A percentile compares a stretch with the other conserved stretches of the same genome.
These are phyloP conservation scores for Xeromyces bisporus DNA, from an alignment of 495 filamentous ascomycete genomes.

Conservation along the genomic window DNA sequence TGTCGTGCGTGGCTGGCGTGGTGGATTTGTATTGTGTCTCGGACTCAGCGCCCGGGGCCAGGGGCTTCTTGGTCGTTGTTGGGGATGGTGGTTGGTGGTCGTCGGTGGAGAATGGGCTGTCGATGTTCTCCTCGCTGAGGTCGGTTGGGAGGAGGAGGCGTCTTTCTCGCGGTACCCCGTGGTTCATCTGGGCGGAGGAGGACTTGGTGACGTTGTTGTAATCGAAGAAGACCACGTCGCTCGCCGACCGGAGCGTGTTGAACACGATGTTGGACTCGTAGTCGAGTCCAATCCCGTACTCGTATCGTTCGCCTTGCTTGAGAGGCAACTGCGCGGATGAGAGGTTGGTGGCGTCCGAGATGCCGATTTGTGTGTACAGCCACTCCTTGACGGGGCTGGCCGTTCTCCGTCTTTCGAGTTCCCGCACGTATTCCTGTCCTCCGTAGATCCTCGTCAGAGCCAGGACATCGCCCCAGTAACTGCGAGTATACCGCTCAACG, in stretches of 20 bases:
- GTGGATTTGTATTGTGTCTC: no score
- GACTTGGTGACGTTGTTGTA: slow-evolving; percentile 29
- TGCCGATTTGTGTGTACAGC: slow-evolving; percentile 25
- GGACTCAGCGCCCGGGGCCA: slow-evolving; percentile 15
- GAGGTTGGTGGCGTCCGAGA: slow-evolving; percentile 31
- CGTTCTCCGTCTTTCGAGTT: slow-evolving; percentile 28
- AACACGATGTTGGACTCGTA: slow-evolving; percentile 39
- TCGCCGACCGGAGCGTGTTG: slow-evolving; percentile 25
- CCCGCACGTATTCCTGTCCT: slow-evolving; percentile 39
- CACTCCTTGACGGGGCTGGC: slow-evolving; percentile 26
- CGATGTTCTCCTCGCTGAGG: slow-evolving; percentile 15
- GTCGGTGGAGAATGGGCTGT: slow-evolving; percentile 26
- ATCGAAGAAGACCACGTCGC: slow-evolving; percentile 31
- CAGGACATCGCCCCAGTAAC: slow-evolving; percentile 26
- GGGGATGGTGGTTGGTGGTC: no score
- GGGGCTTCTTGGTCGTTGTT: no score
- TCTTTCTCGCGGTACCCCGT: slow-evolving; percentile 25
- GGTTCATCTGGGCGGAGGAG: slow-evolving; percentile 22
- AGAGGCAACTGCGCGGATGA: slow-evolving; percentile 23
- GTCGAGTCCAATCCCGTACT: slow-evolving; percentile 42
- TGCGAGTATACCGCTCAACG: slow-evolving; percentile 19
- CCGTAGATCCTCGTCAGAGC: slow-evolving; percentile 41
- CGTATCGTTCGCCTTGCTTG: slow-evolving; percentile 28
- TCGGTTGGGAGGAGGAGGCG: slow-evolving; percentile 29
- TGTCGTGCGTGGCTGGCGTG: no score